phyloP scores from a whole-genome alignment of 495 filamentous ascomycete genomes.

The Trichoderma reesei region DNA sequence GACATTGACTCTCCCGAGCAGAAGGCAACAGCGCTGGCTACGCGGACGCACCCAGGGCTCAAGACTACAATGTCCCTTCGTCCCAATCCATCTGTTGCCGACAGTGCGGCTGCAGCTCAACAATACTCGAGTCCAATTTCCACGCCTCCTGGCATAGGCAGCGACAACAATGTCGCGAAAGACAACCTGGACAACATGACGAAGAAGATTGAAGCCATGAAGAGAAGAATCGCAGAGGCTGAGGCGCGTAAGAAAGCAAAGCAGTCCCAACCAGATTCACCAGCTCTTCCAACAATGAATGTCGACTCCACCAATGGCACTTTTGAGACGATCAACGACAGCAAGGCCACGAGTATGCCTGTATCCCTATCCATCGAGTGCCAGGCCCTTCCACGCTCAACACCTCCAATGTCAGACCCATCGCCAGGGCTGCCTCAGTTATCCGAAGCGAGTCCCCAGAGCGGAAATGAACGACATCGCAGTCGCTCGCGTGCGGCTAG shows the following conservation, averaged over 20 bases:
- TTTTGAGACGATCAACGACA: background rate
- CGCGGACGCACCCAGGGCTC: background rate
- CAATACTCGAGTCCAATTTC: slow-evolving; percentile 31
- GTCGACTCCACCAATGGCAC: background rate
- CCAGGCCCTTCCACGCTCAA: slow-evolving; percentile 11
- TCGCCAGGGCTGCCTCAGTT: slow-evolving; percentile 14
- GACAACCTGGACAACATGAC: slow-evolving; percentile 55
- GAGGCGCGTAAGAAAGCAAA: slow-evolving; percentile 54
- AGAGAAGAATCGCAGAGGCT: slow-evolving; percentile 63
- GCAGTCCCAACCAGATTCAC: slow-evolving; percentile 4
- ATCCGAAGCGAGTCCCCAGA: slow-evolving; percentile 14
- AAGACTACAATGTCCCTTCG: slow-evolving; percentile 22
- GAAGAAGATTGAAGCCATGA: slow-evolving; percentile 63
- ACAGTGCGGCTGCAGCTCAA: background rate
- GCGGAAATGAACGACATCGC: background rate
- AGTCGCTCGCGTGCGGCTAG: slow-evolving; percentile 20
- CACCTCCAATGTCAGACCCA: slow-evolving; percentile 16
- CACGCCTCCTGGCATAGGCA: slow-evolving; percentile 25
- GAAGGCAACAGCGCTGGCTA: background rate
- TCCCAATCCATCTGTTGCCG: slow-evolving; percentile 35
- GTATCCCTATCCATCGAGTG: background rate
- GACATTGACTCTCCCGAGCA: slow-evolving; percentile 38
- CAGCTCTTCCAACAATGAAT: background rate
- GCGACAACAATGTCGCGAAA: slow-evolving; percentile 20
- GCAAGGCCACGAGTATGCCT: background rate